These are phyloP conservation scores for Gleditsia sinensis DNA, from an alignment of 306 rosid species.

Conservation along the genomic window DNA sequence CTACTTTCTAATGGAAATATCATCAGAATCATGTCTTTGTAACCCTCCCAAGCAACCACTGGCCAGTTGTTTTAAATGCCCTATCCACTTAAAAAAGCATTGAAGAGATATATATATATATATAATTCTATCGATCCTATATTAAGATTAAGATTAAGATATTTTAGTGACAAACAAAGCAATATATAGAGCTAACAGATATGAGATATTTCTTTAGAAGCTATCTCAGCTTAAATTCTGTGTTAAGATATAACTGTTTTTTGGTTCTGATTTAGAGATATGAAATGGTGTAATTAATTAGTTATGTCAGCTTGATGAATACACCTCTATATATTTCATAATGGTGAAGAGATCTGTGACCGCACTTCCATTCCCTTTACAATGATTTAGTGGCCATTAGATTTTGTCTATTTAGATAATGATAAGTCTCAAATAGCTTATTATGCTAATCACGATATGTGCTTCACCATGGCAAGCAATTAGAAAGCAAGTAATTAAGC, in stretches of 20 bases:
- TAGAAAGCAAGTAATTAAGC: neutral
- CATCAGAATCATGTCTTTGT: neutral
- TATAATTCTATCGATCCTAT: neutral
- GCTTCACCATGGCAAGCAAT: neutral
- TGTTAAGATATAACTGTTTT: neutral
- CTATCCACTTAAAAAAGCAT: neutral
- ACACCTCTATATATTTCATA: neutral
- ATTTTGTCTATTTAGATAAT: neutral
- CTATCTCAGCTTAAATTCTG: neutral
- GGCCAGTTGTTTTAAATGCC: neutral
- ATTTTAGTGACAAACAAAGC: neutral
- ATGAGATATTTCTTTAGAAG: neutral
- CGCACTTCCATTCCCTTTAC: neutral
- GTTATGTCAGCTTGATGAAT: conserved; percentile 13
- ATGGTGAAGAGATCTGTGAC: neutral
- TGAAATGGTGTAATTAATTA: neutral
- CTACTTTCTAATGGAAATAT: neutral
- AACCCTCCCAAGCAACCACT: neutral
- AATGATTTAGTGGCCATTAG: neutral
- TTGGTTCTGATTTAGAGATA: neutral
- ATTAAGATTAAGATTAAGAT: neutral
- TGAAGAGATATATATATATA: neutral
- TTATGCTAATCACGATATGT: neutral
- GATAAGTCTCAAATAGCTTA: neutral
- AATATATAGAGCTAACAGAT: neutral